Base-by-base conservation (phyloP, 768 basidiomycete species). In the Tephrocybe rancida region DNA sequence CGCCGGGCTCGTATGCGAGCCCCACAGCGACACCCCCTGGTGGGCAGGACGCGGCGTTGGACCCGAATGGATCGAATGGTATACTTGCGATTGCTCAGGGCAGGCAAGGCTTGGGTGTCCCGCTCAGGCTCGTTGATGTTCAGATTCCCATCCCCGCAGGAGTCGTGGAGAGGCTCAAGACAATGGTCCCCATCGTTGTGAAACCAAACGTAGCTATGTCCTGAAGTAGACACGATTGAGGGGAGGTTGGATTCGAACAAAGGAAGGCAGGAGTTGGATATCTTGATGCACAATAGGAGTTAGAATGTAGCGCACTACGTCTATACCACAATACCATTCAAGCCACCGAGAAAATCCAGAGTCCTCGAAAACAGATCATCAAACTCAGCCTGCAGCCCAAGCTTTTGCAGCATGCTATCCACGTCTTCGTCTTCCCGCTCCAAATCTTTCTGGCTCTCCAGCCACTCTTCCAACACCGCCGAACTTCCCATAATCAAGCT, bases 381-480 rank as follows among this genome's bases (percentile, higher is more conserved):
- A 58, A 89, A 85, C 14, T 76, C 77, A 42, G 84, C 78, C 65
- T 86, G 78, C 26, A 87, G 56, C 3, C 85, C 85, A 22, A 84
- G 67, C 26, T 71, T 67, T 58, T 75, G 75, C 63, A 88, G 64
- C 62, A 74, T 70, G 14, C 25, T 61, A 44, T 73, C 67, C 25
- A 78, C 66, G 54, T 77, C 73, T 16, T 68, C 71, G 0, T 62
- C 61, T 6, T 64, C 68, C 11, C 59, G 64, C 58, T 57, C n/a
- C n/a, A n/a, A n/a, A n/a, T n/a, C 64, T 0, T 58, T 61, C 60
- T 58, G 62, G 0, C 61, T 62, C 5, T 63, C 64, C 3, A 90
- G 56, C 89, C 89, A 92, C 56, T 88, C 88, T 59, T 91, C 90
- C 39, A 92, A 63, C 8, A 66, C 72, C 10, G 80, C 77, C 24